phyloP scores from a whole-genome alignment of 306 rosid species.

The Canavalia gladiata region DNA sequence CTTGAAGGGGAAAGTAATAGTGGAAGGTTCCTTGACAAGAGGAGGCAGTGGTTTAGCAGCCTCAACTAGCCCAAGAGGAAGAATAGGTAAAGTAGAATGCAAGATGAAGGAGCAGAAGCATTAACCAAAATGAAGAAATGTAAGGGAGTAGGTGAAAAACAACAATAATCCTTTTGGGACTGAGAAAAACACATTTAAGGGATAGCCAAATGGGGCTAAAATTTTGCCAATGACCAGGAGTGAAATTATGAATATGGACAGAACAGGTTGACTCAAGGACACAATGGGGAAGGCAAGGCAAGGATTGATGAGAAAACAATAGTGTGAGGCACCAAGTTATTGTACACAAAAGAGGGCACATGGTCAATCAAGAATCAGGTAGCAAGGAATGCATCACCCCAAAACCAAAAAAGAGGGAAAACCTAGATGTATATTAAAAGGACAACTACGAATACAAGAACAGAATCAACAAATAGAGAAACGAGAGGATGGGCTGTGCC shows the following conservation, averaged over 20 bases:
- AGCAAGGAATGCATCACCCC: too few species aligned
- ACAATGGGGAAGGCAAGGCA: background rate
- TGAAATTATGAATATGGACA: background rate
- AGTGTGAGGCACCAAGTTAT: background rate
- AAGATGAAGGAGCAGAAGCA: background rate
- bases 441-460: background rate
- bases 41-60: background rate
- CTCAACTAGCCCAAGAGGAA: background rate
- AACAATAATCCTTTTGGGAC: background rate
- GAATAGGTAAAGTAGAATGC: background rate
- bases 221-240: too few species aligned
- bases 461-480: background rate
- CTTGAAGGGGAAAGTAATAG: background rate
- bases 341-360: background rate
- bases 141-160: background rate
- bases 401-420: background rate
- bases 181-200: background rate
- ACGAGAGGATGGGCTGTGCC: background rate
- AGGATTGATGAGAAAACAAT: background rate
- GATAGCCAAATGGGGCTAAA: background rate
- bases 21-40: background rate
- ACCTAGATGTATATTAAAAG: background rate
- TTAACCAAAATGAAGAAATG: background rate
- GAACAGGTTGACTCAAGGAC: background rate
- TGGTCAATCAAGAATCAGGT: background rate